Base-by-base conservation (phyloP, 345 rosid species). In the Aquilaria yunnanensis region DNA sequence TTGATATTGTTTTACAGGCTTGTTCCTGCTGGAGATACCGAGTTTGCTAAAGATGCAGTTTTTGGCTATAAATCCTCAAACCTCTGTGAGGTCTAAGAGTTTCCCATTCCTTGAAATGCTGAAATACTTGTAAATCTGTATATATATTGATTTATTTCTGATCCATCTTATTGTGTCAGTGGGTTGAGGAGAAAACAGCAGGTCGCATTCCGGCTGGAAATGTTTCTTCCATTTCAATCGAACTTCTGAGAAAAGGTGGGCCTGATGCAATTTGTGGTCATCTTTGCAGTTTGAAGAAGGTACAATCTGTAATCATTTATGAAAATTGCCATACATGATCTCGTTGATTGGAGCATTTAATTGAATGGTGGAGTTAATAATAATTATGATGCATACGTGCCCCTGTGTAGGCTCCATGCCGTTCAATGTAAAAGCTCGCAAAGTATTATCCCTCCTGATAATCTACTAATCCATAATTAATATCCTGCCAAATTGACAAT, bases 21-120 rank as follows among this genome's bases (percentile, higher is more conserved):
- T 72, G 61, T 90, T 73, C 98, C 97, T 77, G 96, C 94, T 16
- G 98, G 98, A 71, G 92, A 86, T 52, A 93, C 97, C 11, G 97
- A 93, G 74, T 93, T 93, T 73, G 88, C 98, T n/a, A 90, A 81
- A 77, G 97, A 93, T 69, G 94, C 98, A 63, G 78, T 89, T 61
- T 93, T 93, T 67, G 98, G 97, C 53, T 93, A 77, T 69, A 87
- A 81, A 71, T 90, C 97, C 47, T 93, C 98, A 72, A 93, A 93
- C 76, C 92, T 90, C 8, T 73, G 84, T 0, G 90, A 87, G 94
- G 98, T 93, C 6, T 70, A 54, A 59, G 54, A 53, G 66, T 71
- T 68, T 63, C 52, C 49, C 2, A 30, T 62, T 65, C 1, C 56
- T 14, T 48, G 10, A 37, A 5, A 37, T 37, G 51, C 65, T 51